phyloP scores from a whole-genome alignment of 306 rosid genomes.

The Trichosanthes cucumerina region DNA sequence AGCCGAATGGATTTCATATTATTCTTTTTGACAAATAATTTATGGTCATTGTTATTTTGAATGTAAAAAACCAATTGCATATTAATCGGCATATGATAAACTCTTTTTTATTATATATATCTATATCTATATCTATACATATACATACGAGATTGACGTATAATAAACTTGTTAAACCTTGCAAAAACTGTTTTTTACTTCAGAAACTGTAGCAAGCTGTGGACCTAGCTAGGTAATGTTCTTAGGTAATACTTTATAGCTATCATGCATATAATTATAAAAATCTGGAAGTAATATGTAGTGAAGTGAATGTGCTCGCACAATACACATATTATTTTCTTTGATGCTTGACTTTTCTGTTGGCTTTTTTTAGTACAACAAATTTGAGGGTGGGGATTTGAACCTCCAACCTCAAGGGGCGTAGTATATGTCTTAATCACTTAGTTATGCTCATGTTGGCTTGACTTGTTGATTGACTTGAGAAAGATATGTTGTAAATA shows the following conservation, averaged over 20 bases:
- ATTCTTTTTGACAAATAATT: neutral
- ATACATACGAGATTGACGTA: too few relatives aligned
- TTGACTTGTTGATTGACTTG: neutral
- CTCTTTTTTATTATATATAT: too few relatives aligned
- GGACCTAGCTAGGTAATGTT: too few relatives aligned
- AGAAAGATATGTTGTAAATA: neutral
- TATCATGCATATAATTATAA: neutral
- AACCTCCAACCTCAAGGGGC: too few relatives aligned
- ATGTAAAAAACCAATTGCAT: neutral
- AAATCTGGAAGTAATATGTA: neutral
- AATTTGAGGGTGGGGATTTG: too few relatives aligned
- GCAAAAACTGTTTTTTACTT: neutral
- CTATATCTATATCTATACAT: too few relatives aligned
- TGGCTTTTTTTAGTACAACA: too few relatives aligned
- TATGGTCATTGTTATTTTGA: neutral
- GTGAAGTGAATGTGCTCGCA: neutral
- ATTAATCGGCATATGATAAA: neutral
- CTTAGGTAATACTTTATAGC: too few relatives aligned
- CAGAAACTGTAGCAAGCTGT: neutral
- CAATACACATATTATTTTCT: too few relatives aligned
- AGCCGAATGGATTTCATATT: neutral
- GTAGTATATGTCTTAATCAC: too few relatives aligned
- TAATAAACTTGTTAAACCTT: too few relatives aligned
- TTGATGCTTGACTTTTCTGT: neutral
- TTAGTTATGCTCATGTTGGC: too few relatives aligned